These are phyloP conservation scores for Penicillium sp. DNA, from an alignment of 2,329 filamentous ascomycete species.

Conservation along the genomic window DNA sequence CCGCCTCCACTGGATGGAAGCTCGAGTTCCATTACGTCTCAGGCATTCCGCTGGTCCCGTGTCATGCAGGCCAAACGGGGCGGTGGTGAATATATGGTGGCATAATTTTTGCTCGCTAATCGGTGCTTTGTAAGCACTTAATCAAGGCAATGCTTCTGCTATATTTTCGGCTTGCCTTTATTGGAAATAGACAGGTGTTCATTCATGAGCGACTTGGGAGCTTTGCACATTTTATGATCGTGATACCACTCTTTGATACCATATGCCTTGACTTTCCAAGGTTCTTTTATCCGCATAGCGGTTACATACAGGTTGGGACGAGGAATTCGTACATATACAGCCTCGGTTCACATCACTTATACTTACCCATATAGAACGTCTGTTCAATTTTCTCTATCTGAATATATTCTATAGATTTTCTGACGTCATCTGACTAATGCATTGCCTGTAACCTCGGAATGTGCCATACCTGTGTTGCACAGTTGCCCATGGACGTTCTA, in stretches of 20 bases:
- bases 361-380: background rate
- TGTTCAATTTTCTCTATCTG: background rate
- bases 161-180: background rate
- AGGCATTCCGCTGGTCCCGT: slow-evolving; percentile 39
- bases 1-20: slow-evolving; percentile 16
- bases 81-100: slow-evolving; percentile 42
- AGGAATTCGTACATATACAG: background rate
- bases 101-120: slow-evolving; percentile 17
- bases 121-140: background rate
- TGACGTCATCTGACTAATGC: background rate
- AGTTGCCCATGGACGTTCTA: background rate
- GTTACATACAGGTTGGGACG: background rate
- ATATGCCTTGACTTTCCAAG: background rate
- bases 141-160: background rate
- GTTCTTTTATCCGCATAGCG: background rate
- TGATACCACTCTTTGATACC: slow-evolving; percentile 23
- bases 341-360: background rate
- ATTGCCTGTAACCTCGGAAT: background rate
- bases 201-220: slow-evolving; percentile 9
- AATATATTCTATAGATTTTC: background rate
- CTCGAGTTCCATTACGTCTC: slow-evolving; percentile 11
- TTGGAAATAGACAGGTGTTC: background rate
- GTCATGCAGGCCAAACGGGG: slow-evolving; percentile 39
- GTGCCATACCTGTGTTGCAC: background rate
- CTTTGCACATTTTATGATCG: slow-evolving; percentile 8